phyloP scores from a whole-genome alignment of 768 basidiomycete genomes.

The Suillus bovinus region DNA sequence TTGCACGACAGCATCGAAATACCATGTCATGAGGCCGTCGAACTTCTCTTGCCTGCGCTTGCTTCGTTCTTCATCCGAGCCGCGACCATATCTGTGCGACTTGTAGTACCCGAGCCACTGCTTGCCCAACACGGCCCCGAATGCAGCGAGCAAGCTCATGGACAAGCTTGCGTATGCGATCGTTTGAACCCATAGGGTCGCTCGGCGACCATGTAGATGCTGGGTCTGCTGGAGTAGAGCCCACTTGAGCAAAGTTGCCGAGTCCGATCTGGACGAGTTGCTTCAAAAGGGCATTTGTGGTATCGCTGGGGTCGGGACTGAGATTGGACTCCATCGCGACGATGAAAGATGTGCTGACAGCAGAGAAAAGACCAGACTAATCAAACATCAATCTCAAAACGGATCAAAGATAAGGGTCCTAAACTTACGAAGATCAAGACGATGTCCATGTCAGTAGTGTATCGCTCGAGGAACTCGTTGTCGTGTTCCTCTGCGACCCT shows the following conservation, averaged over 20 bases:
- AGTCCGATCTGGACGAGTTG: conserved; percentile 9
- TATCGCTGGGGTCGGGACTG: conserved; percentile 12
- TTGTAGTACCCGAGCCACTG: conserved; percentile 16
- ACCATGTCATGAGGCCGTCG: conserved; percentile 15
- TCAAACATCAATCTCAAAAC: not conserved
- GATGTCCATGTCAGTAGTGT: too few relatives aligned
- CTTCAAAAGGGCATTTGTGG: conserved; percentile 14
- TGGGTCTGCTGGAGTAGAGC: not conserved
- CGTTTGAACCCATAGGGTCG: not conserved
- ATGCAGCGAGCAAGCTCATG: not conserved
- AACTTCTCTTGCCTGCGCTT: conserved; percentile 15
- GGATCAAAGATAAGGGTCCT: not conserved
- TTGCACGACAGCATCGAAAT: conserved; percentile 15
- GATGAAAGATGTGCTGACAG: conserved; percentile 16
- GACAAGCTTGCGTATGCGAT: not conserved
- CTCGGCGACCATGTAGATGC: not conserved
- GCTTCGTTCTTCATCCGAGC: conserved; percentile 14
- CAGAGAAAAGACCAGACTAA: conserved; percentile 19
- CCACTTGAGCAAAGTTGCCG: conserved; percentile 1
- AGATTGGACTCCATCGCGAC: conserved; percentile 12
- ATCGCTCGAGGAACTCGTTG: conserved; percentile 17
- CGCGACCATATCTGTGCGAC: not conserved
- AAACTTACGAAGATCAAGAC: conserved; percentile 24
- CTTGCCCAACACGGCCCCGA: conserved; percentile 19
- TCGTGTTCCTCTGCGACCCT: conserved; percentile 18